Percentiles rank a stretch among this genome's conserved stretches.
These are phyloP conservation scores for Cardamine chenopodiifolia DNA, from an alignment of 345 rosid species.

Conservation along the genomic window DNA sequence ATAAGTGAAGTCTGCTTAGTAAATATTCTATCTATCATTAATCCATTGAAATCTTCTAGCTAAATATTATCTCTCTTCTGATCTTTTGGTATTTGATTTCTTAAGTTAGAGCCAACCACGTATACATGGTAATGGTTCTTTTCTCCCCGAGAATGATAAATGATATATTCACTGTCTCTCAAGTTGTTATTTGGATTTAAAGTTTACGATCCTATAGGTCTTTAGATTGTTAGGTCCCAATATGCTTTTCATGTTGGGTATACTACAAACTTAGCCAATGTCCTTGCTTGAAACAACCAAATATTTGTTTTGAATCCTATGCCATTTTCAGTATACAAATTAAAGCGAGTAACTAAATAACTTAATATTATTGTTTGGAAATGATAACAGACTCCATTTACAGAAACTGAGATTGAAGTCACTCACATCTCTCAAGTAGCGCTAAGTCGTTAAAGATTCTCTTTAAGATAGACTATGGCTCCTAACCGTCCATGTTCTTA, in stretches of 20 bases:
- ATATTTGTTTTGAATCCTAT: neutral
- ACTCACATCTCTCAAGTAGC: constrained; percentile 5
- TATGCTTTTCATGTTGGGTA: constrained; percentile 14
- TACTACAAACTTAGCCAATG: neutral
- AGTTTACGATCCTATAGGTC: neutral
- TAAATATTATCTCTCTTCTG: neutral
- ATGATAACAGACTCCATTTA: neutral
- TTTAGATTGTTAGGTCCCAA: constrained; percentile 13
- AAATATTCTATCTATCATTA: neutral
- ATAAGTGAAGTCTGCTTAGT: constrained; percentile 2
- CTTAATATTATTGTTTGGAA: neutral
- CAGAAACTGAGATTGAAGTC: constrained; percentile 13
- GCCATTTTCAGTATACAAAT: neutral
- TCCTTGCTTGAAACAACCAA: constrained; percentile 1
- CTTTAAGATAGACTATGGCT: constrained; percentile 3
- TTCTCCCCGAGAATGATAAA: constrained; percentile 1
- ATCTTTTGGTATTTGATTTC: neutral
- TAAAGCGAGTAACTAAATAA: neutral
- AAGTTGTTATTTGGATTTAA: constrained; percentile 15
- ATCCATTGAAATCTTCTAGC: constrained; percentile 2
- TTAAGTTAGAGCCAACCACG: constrained; percentile 3
- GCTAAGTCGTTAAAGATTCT: constrained; percentile 9
- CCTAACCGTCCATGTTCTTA: constrained; percentile 25
- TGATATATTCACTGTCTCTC: constrained; percentile 3
- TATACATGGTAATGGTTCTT: neutral